phyloP scores from a whole-genome alignment of 148 eudicot species.

The Amaranthus cruentus region DNA sequence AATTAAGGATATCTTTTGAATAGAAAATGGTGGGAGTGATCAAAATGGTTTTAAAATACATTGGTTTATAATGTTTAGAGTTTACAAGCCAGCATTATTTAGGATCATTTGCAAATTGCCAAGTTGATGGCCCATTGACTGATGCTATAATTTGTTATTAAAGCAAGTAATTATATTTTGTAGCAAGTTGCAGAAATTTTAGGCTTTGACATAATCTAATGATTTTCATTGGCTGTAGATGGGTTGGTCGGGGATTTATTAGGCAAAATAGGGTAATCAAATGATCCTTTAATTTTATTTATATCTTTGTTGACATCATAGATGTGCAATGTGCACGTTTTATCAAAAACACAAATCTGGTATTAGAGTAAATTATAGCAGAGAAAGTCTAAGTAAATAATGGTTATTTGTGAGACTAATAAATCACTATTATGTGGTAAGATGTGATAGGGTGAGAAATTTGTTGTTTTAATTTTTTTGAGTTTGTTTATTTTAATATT shows the following conservation, averaged over 20 bases:
- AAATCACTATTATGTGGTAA: no score
- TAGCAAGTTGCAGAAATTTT: constrained; percentile 19
- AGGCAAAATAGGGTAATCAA: constrained; percentile 13
- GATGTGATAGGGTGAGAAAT: no score
- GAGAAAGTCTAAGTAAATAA: no score
- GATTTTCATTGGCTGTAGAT: constrained; percentile 16
- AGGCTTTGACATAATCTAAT: constrained; percentile 1
- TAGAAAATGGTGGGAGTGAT: constrained; percentile 7
- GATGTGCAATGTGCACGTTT: neutral
- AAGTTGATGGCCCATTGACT: constrained; percentile 11
- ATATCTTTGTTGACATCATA: constrained; percentile 2
- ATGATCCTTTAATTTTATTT: neutral
- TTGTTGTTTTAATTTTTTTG: no score
- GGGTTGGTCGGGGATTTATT: constrained; percentile 18
- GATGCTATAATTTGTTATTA: neutral
- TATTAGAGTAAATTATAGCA: neutral
- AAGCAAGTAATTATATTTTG: neutral
- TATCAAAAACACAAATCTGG: neutral
- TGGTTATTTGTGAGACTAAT: no score
- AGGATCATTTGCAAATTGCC: constrained; percentile 17
- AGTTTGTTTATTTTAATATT: no score
- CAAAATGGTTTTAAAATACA: neutral
- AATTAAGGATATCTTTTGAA: neutral
- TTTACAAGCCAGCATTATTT: constrained; percentile 1
- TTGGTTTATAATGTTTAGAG: constrained; percentile 7